Evolutionary conservation across 1,139 yeast genomes (phyloP).

Genomic region (Kodamaea suecica): DNA sequence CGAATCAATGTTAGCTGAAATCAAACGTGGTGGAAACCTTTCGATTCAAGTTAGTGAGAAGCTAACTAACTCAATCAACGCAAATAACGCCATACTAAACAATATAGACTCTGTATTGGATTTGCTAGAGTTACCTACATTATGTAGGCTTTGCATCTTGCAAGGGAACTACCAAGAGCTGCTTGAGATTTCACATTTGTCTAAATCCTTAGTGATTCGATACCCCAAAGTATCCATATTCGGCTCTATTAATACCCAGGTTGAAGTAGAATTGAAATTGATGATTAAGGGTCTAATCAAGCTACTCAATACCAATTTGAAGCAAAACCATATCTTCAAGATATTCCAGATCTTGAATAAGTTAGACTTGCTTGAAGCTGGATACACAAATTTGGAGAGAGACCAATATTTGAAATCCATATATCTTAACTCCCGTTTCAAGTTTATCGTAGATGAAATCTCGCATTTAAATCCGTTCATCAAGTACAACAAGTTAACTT

Average conservation of each 20-base stretch:
- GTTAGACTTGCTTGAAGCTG: constrained; percentile 37
- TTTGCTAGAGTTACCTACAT: constrained; percentile 76
- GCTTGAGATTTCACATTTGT: constrained; percentile 70
- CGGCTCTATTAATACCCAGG: constrained; percentile 51
- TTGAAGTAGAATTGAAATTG: constrained; percentile 54
- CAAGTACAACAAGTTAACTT: constrained; percentile 54
- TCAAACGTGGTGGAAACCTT: constrained; percentile 2
- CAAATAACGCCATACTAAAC: constrained; percentile 43
- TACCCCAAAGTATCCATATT: constrained; percentile 64
- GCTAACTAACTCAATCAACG: constrained; percentile 21
- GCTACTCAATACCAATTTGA: constrained; percentile 69
- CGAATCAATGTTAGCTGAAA: constrained; percentile 16
- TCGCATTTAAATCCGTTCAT: constrained; percentile 54
- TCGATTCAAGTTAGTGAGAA: constrained; percentile 22
- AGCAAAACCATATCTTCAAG: constrained; percentile 73
- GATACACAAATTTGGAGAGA: constrained; percentile 9
- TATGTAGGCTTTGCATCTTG: constrained; percentile 77
- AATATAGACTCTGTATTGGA: constrained; percentile 75
- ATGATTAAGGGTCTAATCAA: constrained; percentile 69
- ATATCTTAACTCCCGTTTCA: constrained; percentile 54
- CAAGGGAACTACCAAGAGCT: constrained; percentile 91
- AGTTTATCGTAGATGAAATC: constrained; percentile 59
- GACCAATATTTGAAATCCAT: constrained; percentile 41
- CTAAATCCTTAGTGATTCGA: constrained; percentile 62
- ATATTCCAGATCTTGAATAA: constrained; percentile 73